Evolutionary conservation across 306 rosid species (phyloP), one percentile per base, ranked within the genome.

Genomic region (Quercus bicolor): DNA sequence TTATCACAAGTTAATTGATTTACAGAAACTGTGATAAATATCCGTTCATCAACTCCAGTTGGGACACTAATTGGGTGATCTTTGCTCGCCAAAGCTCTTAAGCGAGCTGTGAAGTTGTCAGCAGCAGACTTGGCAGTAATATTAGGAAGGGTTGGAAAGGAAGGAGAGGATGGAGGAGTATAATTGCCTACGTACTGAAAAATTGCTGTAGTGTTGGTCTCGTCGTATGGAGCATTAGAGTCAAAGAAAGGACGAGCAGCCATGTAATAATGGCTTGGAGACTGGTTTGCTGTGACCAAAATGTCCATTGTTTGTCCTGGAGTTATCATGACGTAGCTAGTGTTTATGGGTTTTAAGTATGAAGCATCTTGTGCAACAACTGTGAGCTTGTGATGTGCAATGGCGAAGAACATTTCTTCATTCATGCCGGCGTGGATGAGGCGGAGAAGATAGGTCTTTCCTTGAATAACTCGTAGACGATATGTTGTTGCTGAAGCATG

Each of bases 241-340:
- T 81, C 86, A 40, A 16, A 33, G n/a, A 40, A 85, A 9, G 83
- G 48, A 24, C 40, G 14, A 16, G 88, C 81, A 56, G 85, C 81
- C 6, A 85, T 78, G 79, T 85, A 85, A 54, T 85, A 85, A 1
- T 24, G 55, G 43, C 75, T 56, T 4, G 20, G 43, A 18, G 76
- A 6, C 5, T 81, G 83, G 31, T 76, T 79, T 76, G 88, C 78
- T 53, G 77, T 73, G 55, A 87, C 31, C 75, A 87, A 78, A 7
- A 84, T 61, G 13, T 87, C 90, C 86, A 87, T 82, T 21, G 90
- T 84, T 74, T 87, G 86, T 40, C 88, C 90, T 4, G 88, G 90
- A 6, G 79, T 15, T 62, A 84, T 87, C 79, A 82, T 52, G 26
- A 87, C 65, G 79, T 76, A 84, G 6, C 15, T 6, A 10, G 82